Evolutionary conservation across 139 green algal genomes (phyloP).

Genomic region (Chlorella vulgaris): DNA sequence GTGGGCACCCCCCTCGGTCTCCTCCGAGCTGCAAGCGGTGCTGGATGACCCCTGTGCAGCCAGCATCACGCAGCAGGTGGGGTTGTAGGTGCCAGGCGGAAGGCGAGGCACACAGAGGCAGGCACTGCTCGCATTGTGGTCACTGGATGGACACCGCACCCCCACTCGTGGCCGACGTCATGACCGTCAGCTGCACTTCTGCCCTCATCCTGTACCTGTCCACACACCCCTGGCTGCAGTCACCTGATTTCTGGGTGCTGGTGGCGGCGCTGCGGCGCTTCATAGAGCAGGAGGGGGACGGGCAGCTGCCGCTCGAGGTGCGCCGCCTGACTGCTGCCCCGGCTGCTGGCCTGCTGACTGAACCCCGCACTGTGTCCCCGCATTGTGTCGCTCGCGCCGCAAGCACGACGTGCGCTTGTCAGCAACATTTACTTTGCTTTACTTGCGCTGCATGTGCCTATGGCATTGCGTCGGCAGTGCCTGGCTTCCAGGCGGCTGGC

Average conservation of each 20-base stretch:
- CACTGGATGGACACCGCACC: too few relatives aligned
- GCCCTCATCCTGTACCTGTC: too few relatives aligned
- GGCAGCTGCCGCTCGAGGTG: conserved; percentile 56
- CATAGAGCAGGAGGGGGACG: conserved; percentile 58
- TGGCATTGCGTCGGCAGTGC: too few relatives aligned
- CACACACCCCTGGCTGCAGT: neutral
- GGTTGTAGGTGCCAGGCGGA: neutral
- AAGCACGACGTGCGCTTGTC: too few relatives aligned
- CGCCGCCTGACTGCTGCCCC: neutral
- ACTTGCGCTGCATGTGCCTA: too few relatives aligned
- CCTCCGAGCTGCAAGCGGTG: conserved; percentile 61
- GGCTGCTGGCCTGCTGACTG: neutral
- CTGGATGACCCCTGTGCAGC: conserved; percentile 56
- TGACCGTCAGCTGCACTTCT: too few relatives aligned
- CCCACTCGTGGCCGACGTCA: too few relatives aligned
- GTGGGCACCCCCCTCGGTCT: conserved; percentile 19
- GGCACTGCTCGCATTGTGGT: too few relatives aligned
- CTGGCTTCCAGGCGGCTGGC: too few relatives aligned
- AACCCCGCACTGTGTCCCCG: neutral
- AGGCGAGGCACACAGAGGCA: neutral
- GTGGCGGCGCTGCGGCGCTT: conserved; percentile 78
- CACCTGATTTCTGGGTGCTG: conserved; percentile 81
- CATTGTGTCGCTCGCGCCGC: too few relatives aligned
- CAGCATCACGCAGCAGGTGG: conserved; percentile 1
- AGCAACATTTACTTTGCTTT: too few relatives aligned